Base-by-base conservation (phyloP, 2,329 filamentous ascomycete species). In the Pestalotiopsis fici region DNA sequence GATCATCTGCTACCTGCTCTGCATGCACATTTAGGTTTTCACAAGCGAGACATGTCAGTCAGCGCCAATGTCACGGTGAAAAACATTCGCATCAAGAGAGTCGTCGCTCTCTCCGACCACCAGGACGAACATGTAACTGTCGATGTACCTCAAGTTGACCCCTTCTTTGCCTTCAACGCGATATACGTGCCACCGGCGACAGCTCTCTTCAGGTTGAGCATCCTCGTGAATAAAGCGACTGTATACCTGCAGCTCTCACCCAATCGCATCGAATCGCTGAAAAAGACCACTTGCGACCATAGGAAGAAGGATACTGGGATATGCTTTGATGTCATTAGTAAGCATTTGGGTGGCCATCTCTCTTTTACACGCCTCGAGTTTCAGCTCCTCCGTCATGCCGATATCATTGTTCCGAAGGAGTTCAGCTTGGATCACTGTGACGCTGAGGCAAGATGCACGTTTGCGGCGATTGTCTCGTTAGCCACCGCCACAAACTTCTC, bases 401-500 rank as follows among this genome's bases (percentile, higher is more conserved):
- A 28, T 13, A 12, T 65, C 25, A 59, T 65, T 5, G 11, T 15
- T 12, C 64, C 64, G 35, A 47, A 3, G 1, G 54, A 13, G 2
- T 65, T 65, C 25, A 55, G n/a, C n/a, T 31, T 3, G 6, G 11
- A 59, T 21, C 12, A 7, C 12, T 59, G 13, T 25, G 6, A 47
- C 13, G 54, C 13, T 21, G 11, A 43, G 28, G 12, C 50, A 13
- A 27, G 31, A 18, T 21, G 15, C 18, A 43, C 27, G 7, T 65
- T 59, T 11, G 31, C 23, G 11, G 37, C 6, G 13, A 59, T 65
- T n/a, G 9, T 31, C 35, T 39, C 23, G n/a, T 47, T 65, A 13
- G 64, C 64, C n/a, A 25, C 64, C 2, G n/a, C 64, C 31, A 37
- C 50, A n/a, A 31, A 43, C 6, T 65, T 59, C 12, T 65, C 64